Evolutionary conservation across 768 basidiomycete species (phyloP), one percentile per base, ranked within the genome.

Genomic region (Termitomyces bulborhizus): DNA sequence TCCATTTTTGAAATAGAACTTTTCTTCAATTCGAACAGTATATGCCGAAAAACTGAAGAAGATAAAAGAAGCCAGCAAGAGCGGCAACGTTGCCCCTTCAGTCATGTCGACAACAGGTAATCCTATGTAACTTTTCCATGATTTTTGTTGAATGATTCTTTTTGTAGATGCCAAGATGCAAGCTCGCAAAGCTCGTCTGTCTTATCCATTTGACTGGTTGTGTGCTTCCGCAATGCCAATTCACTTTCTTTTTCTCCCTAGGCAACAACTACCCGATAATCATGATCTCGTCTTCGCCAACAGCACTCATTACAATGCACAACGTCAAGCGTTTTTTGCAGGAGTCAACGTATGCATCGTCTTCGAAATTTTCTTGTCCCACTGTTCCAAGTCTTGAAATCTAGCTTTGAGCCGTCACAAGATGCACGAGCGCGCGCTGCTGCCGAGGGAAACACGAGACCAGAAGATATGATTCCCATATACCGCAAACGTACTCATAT

Each of bases 261-360:
- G 86, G 81, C 60, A 84, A 84, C 65, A 83, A 80, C 63, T 88
- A 88, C 70, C 96, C 96, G 0, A 98, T 99, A 65, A 97, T 98
- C 69, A 89, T 98, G 75, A 94, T 99, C 42, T 96, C 95, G 0
- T 96, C 94, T 0, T 94, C 89, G 15, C 94, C 94, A 0, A 98
- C 96, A 1, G 86, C 93, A 3, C 82, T 99, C 53, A 86, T 99
- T 66, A 97, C 93, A 6, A 97, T 99, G 93, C 86, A 94, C 80
- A 99, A 99, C 65, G 93, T 98, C 54, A 91, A 90, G 68, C 83
- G 82, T 32, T 97, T 98, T 72, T 72, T 99, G 15, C 93, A 98
- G 73, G 93, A 98, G 64, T 82, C 92, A 0, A 73, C 81, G 87
- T 92, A 69, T 56, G 84, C 69, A 46, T 11, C 8, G 37, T 26